phyloP scores from a whole-genome alignment of 1,284 basidiomycete species.

The Austroboletus novae-zelandiae region DNA sequence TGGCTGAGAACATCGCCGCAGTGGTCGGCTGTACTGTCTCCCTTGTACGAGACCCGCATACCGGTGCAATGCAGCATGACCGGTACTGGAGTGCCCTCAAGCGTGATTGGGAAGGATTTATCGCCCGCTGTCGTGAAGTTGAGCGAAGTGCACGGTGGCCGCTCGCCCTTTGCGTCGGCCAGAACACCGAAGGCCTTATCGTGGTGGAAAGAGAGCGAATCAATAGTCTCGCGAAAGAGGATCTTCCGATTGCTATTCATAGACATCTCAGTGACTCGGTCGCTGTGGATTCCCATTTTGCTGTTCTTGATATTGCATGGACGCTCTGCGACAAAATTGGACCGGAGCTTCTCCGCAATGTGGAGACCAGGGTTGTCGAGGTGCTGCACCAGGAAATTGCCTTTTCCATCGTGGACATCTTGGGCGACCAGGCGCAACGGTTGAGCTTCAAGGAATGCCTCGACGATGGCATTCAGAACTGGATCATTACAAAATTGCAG shows the following conservation, averaged over 20 bases:
- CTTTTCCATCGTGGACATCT: constrained; percentile 69
- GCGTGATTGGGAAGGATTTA: constrained; percentile 90
- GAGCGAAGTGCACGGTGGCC: constrained; percentile 86
- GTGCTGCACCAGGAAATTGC: constrained; percentile 72
- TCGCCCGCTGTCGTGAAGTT: constrained; percentile 83
- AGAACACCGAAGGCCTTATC: constrained; percentile 50
- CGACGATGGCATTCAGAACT: constrained; percentile 56
- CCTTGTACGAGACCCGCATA: constrained; percentile 70
- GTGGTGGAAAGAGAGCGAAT: constrained; percentile 79
- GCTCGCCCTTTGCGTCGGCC: constrained; percentile 59
- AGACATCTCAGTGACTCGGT: constrained; percentile 43
- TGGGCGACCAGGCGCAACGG: constrained; percentile 60
- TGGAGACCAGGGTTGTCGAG: constrained; percentile 60
- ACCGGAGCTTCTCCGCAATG: constrained; percentile 47
- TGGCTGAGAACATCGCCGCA: constrained; percentile 75
- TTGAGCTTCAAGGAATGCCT: constrained; percentile 51
- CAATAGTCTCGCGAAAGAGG: constrained; percentile 60
- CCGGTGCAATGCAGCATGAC: constrained; percentile 75
- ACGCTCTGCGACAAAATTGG: constrained; percentile 56
- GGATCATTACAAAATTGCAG: constrained; percentile 58
- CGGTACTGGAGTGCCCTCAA: constrained; percentile 83
- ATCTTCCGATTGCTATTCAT: constrained; percentile 62
- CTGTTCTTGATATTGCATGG: constrained; percentile 59
- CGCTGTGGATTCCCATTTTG: constrained; percentile 47
- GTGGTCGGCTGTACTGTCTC: constrained; percentile 86